phyloP scores from a whole-genome alignment of 257 asterid species.

The Gentiana straminea region DNA sequence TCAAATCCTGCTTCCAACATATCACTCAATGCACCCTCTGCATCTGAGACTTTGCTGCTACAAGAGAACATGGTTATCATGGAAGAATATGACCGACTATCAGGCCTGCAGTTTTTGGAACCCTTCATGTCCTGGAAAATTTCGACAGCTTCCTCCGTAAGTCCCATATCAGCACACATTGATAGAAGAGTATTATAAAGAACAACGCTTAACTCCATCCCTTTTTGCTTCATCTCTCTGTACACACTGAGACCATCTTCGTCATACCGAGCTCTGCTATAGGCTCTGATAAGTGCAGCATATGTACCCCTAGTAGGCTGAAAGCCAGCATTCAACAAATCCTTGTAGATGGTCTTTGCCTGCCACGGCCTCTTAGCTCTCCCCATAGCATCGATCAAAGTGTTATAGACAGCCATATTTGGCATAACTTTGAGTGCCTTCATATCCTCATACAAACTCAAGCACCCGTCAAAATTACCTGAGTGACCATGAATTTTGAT shows the following conservation, averaged over 20 bases:
- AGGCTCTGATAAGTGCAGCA: slow-evolving; percentile 68
- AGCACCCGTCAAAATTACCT: slow-evolving; percentile 84
- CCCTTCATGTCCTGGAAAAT: slow-evolving; percentile 66
- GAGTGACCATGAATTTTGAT: slow-evolving; percentile 53
- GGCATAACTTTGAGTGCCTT: slow-evolving; percentile 63
- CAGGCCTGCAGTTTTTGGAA: slow-evolving; percentile 48
- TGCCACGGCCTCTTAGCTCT: slow-evolving; percentile 97
- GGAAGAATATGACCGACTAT: slow-evolving; percentile 72
- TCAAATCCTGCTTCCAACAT: slow-evolving; percentile 75
- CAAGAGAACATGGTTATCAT: slow-evolving; percentile 66
- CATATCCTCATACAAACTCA: slow-evolving; percentile 90
- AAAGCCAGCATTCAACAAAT: slow-evolving; percentile 50
- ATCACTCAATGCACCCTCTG: slow-evolving; percentile 54
- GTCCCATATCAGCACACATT: slow-evolving; percentile 75
- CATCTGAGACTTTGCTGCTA: slow-evolving; percentile 75
- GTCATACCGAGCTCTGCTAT: slow-evolving; percentile 61
- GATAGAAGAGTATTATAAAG: slow-evolving; percentile 76
- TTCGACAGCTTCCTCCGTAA: slow-evolving; percentile 60
- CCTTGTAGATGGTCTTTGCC: slow-evolving; percentile 57
- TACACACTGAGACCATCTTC: slow-evolving; percentile 64
- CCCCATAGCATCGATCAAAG: slow-evolving; percentile 90
- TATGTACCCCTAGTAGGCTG: slow-evolving; percentile 68
- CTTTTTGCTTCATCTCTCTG: slow-evolving; percentile 82
- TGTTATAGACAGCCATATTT: slow-evolving; percentile 51
- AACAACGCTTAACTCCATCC: slow-evolving; percentile 45